These are phyloP conservation scores for Candolleomyces aberdarensis DNA, from an alignment of 768 basidiomycete genomes.

Conservation along the genomic window DNA sequence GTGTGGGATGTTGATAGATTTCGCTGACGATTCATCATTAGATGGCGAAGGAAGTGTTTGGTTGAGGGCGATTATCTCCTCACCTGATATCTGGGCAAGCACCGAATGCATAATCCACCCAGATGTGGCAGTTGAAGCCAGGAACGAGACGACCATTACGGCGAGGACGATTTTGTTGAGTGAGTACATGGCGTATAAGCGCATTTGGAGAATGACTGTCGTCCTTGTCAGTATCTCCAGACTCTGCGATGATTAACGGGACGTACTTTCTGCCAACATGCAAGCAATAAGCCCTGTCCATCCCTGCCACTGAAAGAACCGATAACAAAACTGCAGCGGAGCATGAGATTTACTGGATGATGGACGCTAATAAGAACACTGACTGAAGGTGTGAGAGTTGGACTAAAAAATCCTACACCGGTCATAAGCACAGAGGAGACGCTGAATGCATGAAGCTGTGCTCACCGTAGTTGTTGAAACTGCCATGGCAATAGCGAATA, in stretches of 20 bases:
- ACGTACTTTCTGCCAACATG: constrained; percentile 51
- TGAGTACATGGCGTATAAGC: constrained; percentile 60
- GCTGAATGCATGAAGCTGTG: neutral
- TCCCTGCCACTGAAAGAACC: constrained; percentile 58
- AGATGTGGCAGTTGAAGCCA: constrained; percentile 36
- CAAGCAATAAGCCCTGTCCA: constrained; percentile 54
- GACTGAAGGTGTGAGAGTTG: constrained; percentile 36
- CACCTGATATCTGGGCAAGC: constrained; percentile 40
- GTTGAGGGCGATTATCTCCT: constrained; percentile 7
- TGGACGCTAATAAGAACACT: constrained; percentile 14
- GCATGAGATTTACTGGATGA: neutral
- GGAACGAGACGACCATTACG: constrained; percentile 41
- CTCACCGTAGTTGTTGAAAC: constrained; percentile 56
- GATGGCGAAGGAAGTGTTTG: neutral
- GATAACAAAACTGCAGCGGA: constrained; percentile 20
- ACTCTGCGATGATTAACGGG: neutral
- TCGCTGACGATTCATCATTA: neutral
- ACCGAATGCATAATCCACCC: constrained; percentile 47
- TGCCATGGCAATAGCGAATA: constrained; percentile 13
- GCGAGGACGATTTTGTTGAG: constrained; percentile 48
- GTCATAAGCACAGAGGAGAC: neutral
- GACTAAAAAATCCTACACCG: constrained; percentile 34
- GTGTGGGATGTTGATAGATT: constrained; percentile 11
- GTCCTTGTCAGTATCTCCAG: neutral
- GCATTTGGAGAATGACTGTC: constrained; percentile 57